A percentile compares a stretch with the other conserved stretches of the same genome.
Evolutionary conservation across 352 stramenopile genomes (phyloP).

Genomic region (Phytophthora boehmeriae): DNA sequence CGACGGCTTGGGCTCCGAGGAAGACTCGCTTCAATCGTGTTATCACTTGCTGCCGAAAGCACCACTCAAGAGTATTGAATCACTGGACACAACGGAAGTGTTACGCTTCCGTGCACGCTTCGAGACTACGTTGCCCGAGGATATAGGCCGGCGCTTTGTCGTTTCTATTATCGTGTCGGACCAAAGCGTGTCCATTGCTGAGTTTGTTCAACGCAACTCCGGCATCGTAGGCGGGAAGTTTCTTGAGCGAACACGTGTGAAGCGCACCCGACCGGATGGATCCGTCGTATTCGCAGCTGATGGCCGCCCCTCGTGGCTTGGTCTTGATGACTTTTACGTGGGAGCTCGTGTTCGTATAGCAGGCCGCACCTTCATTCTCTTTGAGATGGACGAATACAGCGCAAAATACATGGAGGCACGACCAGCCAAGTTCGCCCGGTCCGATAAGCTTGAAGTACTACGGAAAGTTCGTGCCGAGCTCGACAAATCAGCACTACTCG

Average conservation of each 20-base stretch:
- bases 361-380: slow-evolving; percentile 74
- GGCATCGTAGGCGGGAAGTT: slow-evolving; percentile 80
- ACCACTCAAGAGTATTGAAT: slow-evolving; percentile 87
- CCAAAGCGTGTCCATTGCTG: slow-evolving; percentile 76
- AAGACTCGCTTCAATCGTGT: slow-evolving; percentile 90
- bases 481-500: slow-evolving; percentile 32
- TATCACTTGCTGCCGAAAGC: slow-evolving; percentile 84
- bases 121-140: slow-evolving; percentile 68
- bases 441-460: slow-evolving; percentile 67
- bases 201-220: slow-evolving; percentile 78
- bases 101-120: slow-evolving; percentile 79
- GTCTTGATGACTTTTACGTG: slow-evolving; percentile 78
- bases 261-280: slow-evolving; percentile 42
- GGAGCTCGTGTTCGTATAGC: slow-evolving; percentile 66
- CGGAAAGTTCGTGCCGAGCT: slow-evolving; percentile 60
- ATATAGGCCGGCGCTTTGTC: slow-evolving; percentile 77
- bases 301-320: slow-evolving; percentile 50
- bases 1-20: slow-evolving; percentile 73
- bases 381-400: slow-evolving; percentile 88
- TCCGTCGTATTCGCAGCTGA: slow-evolving; percentile 25
- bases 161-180: slow-evolving; percentile 80
- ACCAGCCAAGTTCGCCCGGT: slow-evolving; percentile 61
- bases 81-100: slow-evolving; percentile 76
- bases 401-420: slow-evolving; percentile 83
- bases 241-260: slow-evolving; percentile 73